Conservation (phyloP, 768 basidiomycete genomes). For the Lentinula detonsa region DNA sequence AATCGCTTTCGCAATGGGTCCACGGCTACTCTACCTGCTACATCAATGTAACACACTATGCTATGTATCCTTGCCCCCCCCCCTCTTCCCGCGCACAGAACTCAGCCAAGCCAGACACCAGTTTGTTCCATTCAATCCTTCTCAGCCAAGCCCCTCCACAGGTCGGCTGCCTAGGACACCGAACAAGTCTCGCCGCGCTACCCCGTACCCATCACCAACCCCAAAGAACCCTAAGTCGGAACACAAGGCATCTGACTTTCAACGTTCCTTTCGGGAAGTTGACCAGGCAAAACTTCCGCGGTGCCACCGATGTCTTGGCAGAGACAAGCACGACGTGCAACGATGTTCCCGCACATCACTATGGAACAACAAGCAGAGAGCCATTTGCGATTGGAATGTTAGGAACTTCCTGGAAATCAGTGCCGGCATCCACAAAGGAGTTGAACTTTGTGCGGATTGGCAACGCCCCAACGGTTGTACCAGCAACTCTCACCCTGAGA, state of each 20-base stretch:
- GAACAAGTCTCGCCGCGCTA: neutral
- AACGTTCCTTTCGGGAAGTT: neutral
- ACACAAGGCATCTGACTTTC: neutral
- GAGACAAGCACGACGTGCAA: conserved; percentile 16
- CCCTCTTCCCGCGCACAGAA: neutral
- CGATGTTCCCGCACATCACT: conserved; percentile 9
- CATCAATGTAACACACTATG: neutral
- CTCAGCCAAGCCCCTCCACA: too few relatives aligned
- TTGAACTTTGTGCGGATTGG: conserved; percentile 27
- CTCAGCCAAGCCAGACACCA: neutral
- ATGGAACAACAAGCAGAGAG: conserved; percentile 16
- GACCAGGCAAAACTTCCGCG: neutral
- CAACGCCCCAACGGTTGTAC: conserved; percentile 22
- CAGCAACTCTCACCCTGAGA: conserved; percentile 13
- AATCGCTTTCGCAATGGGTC: too few relatives aligned
- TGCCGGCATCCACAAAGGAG: conserved; percentile 10
- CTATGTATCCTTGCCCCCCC: neutral
- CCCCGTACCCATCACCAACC: neutral
- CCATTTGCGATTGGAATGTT: conserved; percentile 12
- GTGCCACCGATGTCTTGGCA: conserved; percentile 24
- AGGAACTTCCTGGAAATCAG: conserved; percentile 11
- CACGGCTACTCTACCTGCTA: neutral
- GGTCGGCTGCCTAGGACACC: neutral
- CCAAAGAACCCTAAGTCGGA: neutral
- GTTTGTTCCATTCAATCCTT: too few relatives aligned